phyloP scores from a whole-genome alignment of 345 rosid species.

The Linum usitatissimum region DNA sequence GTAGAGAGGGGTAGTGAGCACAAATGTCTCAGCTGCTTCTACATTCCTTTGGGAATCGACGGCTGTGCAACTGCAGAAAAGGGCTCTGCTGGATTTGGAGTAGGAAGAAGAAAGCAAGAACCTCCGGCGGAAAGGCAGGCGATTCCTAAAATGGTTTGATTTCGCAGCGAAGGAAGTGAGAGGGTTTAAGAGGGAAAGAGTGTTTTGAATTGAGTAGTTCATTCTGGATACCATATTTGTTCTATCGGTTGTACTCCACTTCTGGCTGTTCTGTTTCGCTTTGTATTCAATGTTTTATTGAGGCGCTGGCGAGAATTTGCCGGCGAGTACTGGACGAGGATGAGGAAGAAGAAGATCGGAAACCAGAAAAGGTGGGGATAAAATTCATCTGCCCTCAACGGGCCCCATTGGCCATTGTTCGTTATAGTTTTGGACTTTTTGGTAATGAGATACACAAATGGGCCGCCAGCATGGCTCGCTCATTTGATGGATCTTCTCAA shows the following conservation, averaged over 20 bases:
- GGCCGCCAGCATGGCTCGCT: too few relatives aligned
- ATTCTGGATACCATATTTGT: slow-evolving; percentile 60
- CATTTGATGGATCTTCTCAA: too few relatives aligned
- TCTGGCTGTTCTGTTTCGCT: too few relatives aligned
- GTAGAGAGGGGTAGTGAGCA: slow-evolving; percentile 90
- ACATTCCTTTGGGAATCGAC: slow-evolving; percentile 6
- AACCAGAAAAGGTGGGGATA: too few relatives aligned
- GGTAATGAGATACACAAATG: too few relatives aligned
- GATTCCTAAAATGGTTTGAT: slow-evolving; percentile 29
- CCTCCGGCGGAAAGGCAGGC: slow-evolving; percentile 30
- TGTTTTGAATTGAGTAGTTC: slow-evolving; percentile 44
- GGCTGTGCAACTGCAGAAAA: slow-evolving; percentile 32
- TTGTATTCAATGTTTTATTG: too few relatives aligned
- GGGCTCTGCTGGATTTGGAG: slow-evolving; percentile 30
- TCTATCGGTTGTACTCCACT: slow-evolving; percentile 4
- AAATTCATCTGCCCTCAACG: too few relatives aligned
- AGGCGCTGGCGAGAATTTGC: too few relatives aligned
- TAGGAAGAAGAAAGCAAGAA: slow-evolving; percentile 19
- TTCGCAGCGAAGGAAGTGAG: slow-evolving; percentile 25
- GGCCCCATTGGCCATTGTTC: too few relatives aligned
- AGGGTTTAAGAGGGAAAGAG: slow-evolving; percentile 41
- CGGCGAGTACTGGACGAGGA: too few relatives aligned
- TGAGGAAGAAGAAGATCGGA: too few relatives aligned
- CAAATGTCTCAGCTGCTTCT: slow-evolving; percentile 33
- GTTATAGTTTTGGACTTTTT: too few relatives aligned